A percentile compares a stretch with the other conserved stretches of the same genome.
phyloP scores from a whole-genome alignment of 148 eudicot genomes.

The Spergularia bocconei region DNA sequence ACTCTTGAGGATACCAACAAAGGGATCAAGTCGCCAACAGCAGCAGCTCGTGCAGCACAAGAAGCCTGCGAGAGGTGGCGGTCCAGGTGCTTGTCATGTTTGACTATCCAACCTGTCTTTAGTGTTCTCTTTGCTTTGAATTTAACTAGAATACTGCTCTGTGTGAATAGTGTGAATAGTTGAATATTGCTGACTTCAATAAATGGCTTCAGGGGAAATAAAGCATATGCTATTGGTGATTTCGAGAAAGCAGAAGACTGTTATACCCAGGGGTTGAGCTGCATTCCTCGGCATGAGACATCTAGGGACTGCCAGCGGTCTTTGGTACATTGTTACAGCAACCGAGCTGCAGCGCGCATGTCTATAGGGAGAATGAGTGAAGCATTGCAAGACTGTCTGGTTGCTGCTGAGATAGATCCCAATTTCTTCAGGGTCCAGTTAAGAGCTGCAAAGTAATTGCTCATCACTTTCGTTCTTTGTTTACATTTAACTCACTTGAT shows the following conservation, averaged over 20 bases:
- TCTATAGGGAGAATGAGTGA: conserved; percentile 81
- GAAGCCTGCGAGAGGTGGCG: conserved; percentile 99
- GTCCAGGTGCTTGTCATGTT: conserved; percentile 51
- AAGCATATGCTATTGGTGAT: conserved; percentile 85
- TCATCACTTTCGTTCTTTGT: conserved; percentile 15
- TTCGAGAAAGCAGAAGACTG: conserved; percentile 74
- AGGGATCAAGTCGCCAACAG: conserved; percentile 34
- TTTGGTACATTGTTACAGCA: conserved; percentile 88
- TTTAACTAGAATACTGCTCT: conserved; percentile 1
- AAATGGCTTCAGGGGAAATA: conserved; percentile 70
- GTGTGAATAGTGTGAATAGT: conserved; percentile 13
- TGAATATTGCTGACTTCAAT: conserved; percentile 16
- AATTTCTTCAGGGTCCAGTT: conserved; percentile 76
- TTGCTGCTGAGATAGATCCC: conserved; percentile 77
- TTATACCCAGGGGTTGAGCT: conserved; percentile 80
- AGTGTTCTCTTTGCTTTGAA: conserved; percentile 1
- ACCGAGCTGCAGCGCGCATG: conserved; percentile 93
- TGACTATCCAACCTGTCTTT: conserved; percentile 4
- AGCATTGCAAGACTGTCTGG: conserved; percentile 74
- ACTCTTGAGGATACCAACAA: conserved; percentile 23
- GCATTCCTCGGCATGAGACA: conserved; percentile 62
- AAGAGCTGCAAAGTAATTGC: conserved; percentile 88
- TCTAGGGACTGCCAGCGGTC: conserved; percentile 72
- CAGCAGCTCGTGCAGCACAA: conserved; percentile 64
- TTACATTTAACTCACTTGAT: background rate